These are phyloP conservation scores for Scutellaria galericulata DNA, from an alignment of 257 asterid genomes.

Conservation along the genomic window DNA sequence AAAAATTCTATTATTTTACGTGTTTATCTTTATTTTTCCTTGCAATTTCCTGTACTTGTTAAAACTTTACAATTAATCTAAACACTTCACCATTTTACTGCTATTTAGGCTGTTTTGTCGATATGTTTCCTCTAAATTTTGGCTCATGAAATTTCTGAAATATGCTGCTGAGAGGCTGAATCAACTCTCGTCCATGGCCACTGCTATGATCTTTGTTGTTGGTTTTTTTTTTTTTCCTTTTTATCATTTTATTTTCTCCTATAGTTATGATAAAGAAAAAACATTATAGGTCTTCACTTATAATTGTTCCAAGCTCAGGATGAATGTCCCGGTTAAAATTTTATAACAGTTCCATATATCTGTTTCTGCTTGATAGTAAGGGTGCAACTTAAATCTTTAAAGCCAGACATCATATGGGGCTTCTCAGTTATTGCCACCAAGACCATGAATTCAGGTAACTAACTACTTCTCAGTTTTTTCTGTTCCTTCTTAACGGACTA, in stretches of 20 bases:
- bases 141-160: not conserved
- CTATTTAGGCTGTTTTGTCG: too few relatives aligned
- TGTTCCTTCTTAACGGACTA: constrained; percentile 1
- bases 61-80: not conserved
- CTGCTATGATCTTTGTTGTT: too few relatives aligned
- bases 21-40: not conserved
- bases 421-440: not conserved
- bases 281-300: too few relatives aligned
- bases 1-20: not conserved
- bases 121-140: not conserved
- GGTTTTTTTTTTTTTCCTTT: too few relatives aligned
- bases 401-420: too few relatives aligned
- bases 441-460: constrained; percentile 24
- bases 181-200: not conserved
- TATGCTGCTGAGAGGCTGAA: not conserved
- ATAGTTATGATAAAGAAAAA: too few relatives aligned
- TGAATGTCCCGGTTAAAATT: too few relatives aligned
- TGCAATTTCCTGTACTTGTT: not conserved
- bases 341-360: too few relatives aligned
- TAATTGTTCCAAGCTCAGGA: too few relatives aligned
- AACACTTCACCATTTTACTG: not conserved
- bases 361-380: too few relatives aligned
- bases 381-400: too few relatives aligned
- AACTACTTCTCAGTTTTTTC: constrained; percentile 3
- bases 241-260: too few relatives aligned